Percentiles rank a stretch among this genome's conserved stretches.
These are phyloP conservation scores for Lactifluus hygrophoroides DNA, from an alignment of 768 basidiomycete genomes.

Conservation along the genomic window DNA sequence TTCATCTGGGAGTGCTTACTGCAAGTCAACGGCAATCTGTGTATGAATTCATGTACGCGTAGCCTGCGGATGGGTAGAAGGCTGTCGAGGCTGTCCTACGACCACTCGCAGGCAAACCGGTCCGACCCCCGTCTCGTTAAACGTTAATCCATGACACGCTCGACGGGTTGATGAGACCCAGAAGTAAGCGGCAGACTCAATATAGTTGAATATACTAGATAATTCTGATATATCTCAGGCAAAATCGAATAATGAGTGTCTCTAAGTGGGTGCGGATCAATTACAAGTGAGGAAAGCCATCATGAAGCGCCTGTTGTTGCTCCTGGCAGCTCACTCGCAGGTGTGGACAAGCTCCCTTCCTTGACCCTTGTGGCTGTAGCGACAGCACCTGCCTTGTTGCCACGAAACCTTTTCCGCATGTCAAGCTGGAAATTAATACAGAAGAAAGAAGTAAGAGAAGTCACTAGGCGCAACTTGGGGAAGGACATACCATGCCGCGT, in stretches of 20 bases:
- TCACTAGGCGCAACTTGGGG: background rate
- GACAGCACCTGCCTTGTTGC: conserved; percentile 58
- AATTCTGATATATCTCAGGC: too few species aligned
- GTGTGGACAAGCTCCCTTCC: background rate
- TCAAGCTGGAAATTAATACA: conserved; percentile 45
- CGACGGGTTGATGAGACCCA: background rate
- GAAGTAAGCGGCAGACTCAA: background rate
- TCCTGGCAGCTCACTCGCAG: background rate
- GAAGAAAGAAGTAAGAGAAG: background rate
- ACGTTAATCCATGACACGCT: background rate
- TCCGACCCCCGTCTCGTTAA: background rate
- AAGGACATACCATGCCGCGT: conserved; percentile 64
- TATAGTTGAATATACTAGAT: background rate
- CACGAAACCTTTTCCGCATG: conserved; percentile 77
- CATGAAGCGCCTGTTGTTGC: background rate
- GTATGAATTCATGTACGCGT: background rate
- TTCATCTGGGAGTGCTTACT: too few species aligned
- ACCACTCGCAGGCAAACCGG: background rate
- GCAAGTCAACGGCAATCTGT: background rate
- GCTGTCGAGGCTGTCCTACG: background rate
- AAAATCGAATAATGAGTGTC: background rate
- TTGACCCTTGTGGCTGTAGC: conserved; percentile 18
- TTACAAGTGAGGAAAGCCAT: too few species aligned
- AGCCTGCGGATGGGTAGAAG: background rate
- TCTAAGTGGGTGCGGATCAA: too few species aligned